Evolutionary conservation across 164 flowering plant genomes (phyloP), one percentile per base, ranked within the genome.

Genomic region (Magnolia changhungtana): DNA sequence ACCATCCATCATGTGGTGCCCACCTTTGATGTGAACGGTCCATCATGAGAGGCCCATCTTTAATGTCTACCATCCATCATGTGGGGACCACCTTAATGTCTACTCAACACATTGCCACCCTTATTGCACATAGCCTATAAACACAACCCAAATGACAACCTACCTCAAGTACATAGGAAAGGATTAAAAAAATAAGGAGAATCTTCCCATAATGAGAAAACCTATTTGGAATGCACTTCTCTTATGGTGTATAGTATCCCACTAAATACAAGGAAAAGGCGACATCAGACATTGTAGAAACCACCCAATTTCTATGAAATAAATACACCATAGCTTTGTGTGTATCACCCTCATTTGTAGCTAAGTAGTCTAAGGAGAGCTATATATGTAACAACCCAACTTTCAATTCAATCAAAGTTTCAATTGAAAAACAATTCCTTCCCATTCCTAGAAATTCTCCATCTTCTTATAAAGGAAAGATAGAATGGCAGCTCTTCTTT

Each of bases 401-500:
- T 52, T 55, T 23, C 19, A 1, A 75, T 55, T 19, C 37, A 64
- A 66, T 24, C 45, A 37, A 24, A 64, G 31, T 52, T 71, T 55
- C 31, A 67, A 63, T 63, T 31, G 65, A 7, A 13, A 31, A 63
- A 29, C 18, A 20, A 7, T 63, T 63, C 21, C 20, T 50, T 67
- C 20, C 19, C 16, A 37, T 55, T 55, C 13, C 61, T 55, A 14
- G 18, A 8, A 13, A 55, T 2, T 11, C 18, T 55, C 18, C 16
- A 8, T 16, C 8, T 55, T 16, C 61, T 16, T 55, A 8, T 49
- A 69, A 69, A 7, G 16, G 10, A 69, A 20, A 31, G 8, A 7
- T 21, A 49, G 8, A 21, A 82, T 82, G 86, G 80, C 83, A 67
- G 16, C 84, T 14, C 63, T 84, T 45, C 67, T 76, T 75, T 74